phyloP scores from a whole-genome alignment of 2,329 filamentous ascomycete genomes.

The Fusarium sp. region DNA sequence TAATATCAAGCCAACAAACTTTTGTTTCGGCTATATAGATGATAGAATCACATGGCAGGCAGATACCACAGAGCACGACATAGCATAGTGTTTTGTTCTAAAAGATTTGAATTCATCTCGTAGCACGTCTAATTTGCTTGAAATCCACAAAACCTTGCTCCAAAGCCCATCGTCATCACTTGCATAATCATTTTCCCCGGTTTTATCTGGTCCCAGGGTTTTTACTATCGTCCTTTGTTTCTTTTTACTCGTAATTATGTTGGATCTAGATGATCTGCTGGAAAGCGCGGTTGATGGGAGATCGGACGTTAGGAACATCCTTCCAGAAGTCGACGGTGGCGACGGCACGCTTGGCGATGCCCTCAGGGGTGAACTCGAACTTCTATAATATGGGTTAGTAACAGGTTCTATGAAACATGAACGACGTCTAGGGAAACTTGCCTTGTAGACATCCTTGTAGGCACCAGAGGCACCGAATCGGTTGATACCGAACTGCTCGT shows the following conservation, averaged over 20 bases:
- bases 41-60: conserved; percentile 23
- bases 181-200: conserved; percentile 46
- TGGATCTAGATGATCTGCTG: conserved; percentile 88
- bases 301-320: conserved; percentile 89
- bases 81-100: conserved; percentile 35
- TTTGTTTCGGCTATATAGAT: conserved; percentile 15
- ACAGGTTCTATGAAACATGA: background rate
- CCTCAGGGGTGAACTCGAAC: conserved; percentile 99
- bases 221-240: conserved; percentile 36
- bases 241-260: conserved; percentile 35
- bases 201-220: conserved; percentile 27
- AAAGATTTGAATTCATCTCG: conserved; percentile 50
- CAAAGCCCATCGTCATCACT: conserved; percentile 48
- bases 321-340: conserved; percentile 98
- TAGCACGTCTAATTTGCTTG: conserved; percentile 47
- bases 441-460: conserved; percentile 98
- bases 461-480: conserved; percentile 97
- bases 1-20: conserved; percentile 14
- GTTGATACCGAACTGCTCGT: conserved; percentile 99
- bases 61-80: conserved; percentile 15
- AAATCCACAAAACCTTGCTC: conserved; percentile 46
- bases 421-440: conserved; percentile 58
- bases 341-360: conserved; percentile 93
- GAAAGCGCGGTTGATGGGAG: conserved; percentile 97
- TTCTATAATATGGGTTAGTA: conserved; percentile 74